A percentile compares a stretch with the other conserved stretches of the same genome.
Evolutionary conservation across 441 rosid genomes (phyloP).

Genomic region (Erodium trifolium): DNA sequence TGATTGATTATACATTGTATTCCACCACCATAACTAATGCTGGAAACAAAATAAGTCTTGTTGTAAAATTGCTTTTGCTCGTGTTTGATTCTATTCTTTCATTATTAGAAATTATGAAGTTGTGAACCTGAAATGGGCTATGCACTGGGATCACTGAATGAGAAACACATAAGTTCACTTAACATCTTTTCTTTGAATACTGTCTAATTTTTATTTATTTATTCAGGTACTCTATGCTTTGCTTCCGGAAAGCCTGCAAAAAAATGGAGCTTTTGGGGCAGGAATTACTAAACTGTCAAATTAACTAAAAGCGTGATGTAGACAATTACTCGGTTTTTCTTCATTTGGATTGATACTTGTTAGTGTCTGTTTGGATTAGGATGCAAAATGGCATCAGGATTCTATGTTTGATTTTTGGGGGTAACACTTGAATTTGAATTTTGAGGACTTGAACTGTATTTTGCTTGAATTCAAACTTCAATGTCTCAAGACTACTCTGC

Average conservation of each 20-base stretch:
- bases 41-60: too few species aligned
- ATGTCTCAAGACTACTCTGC: neutral
- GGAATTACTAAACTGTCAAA: constrained; percentile 53
- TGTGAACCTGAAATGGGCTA: too few species aligned
- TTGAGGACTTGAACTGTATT: neutral
- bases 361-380: neutral
- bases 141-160: neutral
- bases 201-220: neutral
- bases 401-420: neutral
- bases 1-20: neutral
- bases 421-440: neutral
- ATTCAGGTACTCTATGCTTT: constrained; percentile 66
- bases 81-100: neutral
- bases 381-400: neutral
- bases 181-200: neutral
- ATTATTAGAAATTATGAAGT: neutral
- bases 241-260: constrained; percentile 88
- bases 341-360: neutral
- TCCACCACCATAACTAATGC: too few species aligned
- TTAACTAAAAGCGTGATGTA: neutral
- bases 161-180: neutral
- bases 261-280: constrained; percentile 95
- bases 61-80: too few species aligned
- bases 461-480: neutral
- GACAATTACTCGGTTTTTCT: neutral